These are phyloP conservation scores for Ustulina deusta DNA, from an alignment of 2,329 filamentous ascomycete genomes.

Conservation along the genomic window DNA sequence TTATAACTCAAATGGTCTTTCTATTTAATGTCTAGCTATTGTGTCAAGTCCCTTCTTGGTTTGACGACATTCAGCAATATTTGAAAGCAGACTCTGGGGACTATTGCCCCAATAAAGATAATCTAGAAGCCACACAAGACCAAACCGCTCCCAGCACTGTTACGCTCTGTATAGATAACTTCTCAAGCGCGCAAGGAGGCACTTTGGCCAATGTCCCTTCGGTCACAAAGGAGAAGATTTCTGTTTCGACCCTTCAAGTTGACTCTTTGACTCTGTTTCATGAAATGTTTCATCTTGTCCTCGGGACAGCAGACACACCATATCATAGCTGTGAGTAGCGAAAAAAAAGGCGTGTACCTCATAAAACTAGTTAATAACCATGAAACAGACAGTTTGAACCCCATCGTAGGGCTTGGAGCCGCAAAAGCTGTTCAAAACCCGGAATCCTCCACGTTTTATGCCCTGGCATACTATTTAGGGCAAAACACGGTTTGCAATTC, in stretches of 20 bases:
- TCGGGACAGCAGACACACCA: slow-evolving; percentile 21
- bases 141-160: slow-evolving; percentile 27
- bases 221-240: slow-evolving; percentile 10
- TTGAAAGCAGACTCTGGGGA: slow-evolving; percentile 22
- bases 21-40: neutral
- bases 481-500: slow-evolving; percentile 34
- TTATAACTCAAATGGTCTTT: neutral
- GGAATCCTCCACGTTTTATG: slow-evolving; percentile 32
- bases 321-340: slow-evolving; percentile 26
- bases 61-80: slow-evolving; percentile 30
- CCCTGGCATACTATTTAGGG: slow-evolving; percentile 31
- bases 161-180: slow-evolving; percentile 33
- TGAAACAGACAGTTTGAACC: slow-evolving; percentile 28
- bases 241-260: slow-evolving; percentile 32
- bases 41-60: slow-evolving; percentile 29
- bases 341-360: neutral
- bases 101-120: slow-evolving; percentile 23
- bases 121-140: slow-evolving; percentile 32
- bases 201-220: slow-evolving; percentile 27
- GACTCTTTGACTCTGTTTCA: slow-evolving; percentile 35
- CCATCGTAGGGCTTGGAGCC: slow-evolving; percentile 23
- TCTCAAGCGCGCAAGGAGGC: slow-evolving; percentile 15
- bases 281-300: slow-evolving; percentile 32
- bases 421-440: slow-evolving; percentile 27
- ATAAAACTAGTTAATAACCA: neutral